A percentile compares a stretch with the other conserved stretches of the same genome.
These are phyloP conservation scores for Leccinum solheimii DNA, from an alignment of 1,284 basidiomycete genomes.

Conservation along the genomic window DNA sequence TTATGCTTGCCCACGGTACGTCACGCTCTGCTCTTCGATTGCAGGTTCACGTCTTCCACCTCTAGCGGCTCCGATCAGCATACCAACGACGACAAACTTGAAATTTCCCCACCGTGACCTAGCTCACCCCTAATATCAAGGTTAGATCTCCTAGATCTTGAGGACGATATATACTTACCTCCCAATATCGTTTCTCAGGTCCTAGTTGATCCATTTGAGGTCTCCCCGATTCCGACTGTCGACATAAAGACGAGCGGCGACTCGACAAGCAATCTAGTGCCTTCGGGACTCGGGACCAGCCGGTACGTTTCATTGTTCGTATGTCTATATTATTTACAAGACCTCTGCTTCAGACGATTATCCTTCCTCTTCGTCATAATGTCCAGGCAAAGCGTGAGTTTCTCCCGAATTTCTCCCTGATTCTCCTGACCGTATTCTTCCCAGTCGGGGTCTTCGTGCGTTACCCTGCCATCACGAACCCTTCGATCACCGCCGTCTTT, in stretches of 20 bases:
- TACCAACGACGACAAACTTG: slow-evolving; percentile 26
- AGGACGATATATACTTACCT: slow-evolving; percentile 23
- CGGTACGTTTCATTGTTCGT: no score
- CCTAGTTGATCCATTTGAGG: no score
- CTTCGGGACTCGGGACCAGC: no score
- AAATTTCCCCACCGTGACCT: slow-evolving; percentile 14
- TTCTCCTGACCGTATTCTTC: slow-evolving; percentile 4
- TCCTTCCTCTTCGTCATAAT: slow-evolving; percentile 67
- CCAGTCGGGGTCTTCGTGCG: slow-evolving; percentile 57
- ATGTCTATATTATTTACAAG: slow-evolving; percentile 34
- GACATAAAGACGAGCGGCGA: no score
- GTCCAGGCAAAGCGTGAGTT: slow-evolving; percentile 50
- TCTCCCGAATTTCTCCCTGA: background rate
- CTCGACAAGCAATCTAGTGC: no score
- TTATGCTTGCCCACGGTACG: background rate
- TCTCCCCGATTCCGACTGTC: no score
- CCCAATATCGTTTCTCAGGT: no score
- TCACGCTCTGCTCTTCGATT: no score
- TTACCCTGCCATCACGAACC: slow-evolving; percentile 19
- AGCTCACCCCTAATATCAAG: slow-evolving; percentile 33
- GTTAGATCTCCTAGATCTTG: slow-evolving; percentile 34
- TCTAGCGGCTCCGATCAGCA: slow-evolving; percentile 18
- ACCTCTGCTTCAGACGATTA: slow-evolving; percentile 59
- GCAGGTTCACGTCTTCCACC: slow-evolving; percentile 7
- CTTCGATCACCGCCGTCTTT: slow-evolving; percentile 27